Base-by-base conservation (phyloP, 208 protist genomes). In the Trypanosoma boissoni region DNA sequence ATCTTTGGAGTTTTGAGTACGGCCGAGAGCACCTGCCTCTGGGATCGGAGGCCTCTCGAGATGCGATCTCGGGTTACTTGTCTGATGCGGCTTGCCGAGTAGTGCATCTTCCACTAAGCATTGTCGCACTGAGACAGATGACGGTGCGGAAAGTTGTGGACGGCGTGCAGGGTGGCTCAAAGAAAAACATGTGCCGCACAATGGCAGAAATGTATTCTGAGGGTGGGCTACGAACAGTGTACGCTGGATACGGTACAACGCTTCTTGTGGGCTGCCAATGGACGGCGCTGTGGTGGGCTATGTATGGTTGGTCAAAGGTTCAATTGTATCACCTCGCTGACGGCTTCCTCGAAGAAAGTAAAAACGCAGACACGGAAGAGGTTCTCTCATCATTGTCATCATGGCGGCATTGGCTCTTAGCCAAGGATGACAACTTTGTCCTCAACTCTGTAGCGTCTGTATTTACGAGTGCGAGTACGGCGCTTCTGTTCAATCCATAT, bases 61-160 rank as follows among this genome's bases (percentile, higher is more conserved):
- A 91, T 42, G 80, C 76, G 7, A 49, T 82, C 5, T 68, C 84
- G 16, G 81, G 76, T 27, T 91, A 91, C 67, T 28, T 67, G 8
- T 72, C 83, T 7, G 88, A 95, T 39, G 79, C 67, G 3, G 45
- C 53, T 9, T 95, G 80, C 53, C 76, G 85, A 32, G 32, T 78
- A 9, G 57, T 92, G n/a, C 78, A 95, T 63, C 78, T 90, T 21
- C 88, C 88, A 1, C 76, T 95, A 3, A 84, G 72, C 53, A 88
- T 95, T 43, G 76, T 95, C 32, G 76, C 82, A 16, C 85, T 83
- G 34, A 76, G 88, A 0, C 88, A 95, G 57, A 92, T 95, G 88
- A 88, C 88, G 16, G 52, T 44, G n/a, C 52, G 57, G 16, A 52
- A 64, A 20, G 26, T 46, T 4, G 24, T 41, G 28, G 27, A 26